These are phyloP conservation scores for Barnettozyma vustinii DNA, from an alignment of 805 yeast genomes.

Conservation along the genomic window DNA sequence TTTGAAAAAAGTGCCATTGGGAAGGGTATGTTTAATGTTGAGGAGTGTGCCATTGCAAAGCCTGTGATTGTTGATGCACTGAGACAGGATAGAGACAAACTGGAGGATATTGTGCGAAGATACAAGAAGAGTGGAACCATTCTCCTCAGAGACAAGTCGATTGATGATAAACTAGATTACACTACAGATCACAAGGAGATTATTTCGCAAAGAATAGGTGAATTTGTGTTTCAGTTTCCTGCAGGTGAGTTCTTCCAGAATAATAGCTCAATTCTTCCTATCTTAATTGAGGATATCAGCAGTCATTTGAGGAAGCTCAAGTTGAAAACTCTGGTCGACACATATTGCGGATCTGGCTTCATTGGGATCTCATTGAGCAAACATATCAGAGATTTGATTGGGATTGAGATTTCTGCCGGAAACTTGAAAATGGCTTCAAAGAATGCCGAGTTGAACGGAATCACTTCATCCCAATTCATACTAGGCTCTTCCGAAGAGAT, in stretches of 20 bases:
- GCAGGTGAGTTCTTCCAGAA: conserved; percentile 97
- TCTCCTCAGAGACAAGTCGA: conserved; percentile 71
- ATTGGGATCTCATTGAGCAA: conserved; percentile 79
- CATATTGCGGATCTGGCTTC: conserved; percentile 94
- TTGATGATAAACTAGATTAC: conserved; percentile 40
- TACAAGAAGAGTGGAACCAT: conserved; percentile 84
- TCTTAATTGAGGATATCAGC: conserved; percentile 67
- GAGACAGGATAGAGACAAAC: conserved; percentile 53
- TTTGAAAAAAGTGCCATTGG: conserved; percentile 59
- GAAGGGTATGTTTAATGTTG: conserved; percentile 65
- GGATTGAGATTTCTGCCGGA: conserved; percentile 91
- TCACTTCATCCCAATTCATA: conserved; percentile 71
- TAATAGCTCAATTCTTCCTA: conserved; percentile 85
- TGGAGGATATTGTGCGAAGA: conserved; percentile 35
- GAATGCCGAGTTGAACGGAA: conserved; percentile 68
- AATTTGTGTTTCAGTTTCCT: conserved; percentile 74
- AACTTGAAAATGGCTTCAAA: conserved; percentile 78
- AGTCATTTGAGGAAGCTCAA: conserved; percentile 51
- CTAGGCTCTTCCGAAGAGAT: conserved; percentile 90
- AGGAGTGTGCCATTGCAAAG: conserved; percentile 87
- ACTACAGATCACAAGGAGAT: conserved; percentile 72
- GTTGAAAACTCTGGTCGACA: conserved; percentile 73
- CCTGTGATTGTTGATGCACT: conserved; percentile 69
- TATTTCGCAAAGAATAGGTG: conserved; percentile 67
- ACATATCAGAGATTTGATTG: conserved; percentile 71